phyloP scores from a whole-genome alignment of 495 filamentous ascomycete genomes.

The Barbatosphaeria neglecta region DNA sequence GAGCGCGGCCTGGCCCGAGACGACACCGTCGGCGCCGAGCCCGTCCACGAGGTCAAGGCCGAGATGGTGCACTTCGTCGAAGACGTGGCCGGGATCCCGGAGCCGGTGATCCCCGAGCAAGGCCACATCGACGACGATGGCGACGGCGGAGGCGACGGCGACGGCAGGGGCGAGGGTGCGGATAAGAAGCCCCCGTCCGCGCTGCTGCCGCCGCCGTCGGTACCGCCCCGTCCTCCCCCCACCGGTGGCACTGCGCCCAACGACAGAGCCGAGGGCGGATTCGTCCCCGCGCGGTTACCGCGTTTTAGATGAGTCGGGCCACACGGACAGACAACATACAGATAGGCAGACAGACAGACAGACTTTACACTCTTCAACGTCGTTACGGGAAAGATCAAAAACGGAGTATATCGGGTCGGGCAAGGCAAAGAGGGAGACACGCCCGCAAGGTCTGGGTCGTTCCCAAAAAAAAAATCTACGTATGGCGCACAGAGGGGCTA shows the following conservation, averaged over 20 bases:
- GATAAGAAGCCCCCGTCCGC: background rate
- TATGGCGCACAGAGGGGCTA: too few species aligned
- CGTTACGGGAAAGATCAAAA: too few species aligned
- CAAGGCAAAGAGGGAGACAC: too few species aligned
- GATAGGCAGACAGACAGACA: too few species aligned
- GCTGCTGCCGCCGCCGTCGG: too few species aligned
- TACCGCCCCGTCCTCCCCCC: too few species aligned
- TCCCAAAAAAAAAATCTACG: too few species aligned
- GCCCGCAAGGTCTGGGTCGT: too few species aligned
- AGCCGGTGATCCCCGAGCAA: slow-evolving; percentile 11
- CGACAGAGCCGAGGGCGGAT: background rate
- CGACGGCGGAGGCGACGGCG: background rate
- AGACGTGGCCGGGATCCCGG: slow-evolving; percentile 8
- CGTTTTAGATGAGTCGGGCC: slow-evolving; percentile 13
- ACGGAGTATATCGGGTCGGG: too few species aligned
- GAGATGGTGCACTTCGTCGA: slow-evolving; percentile 12
- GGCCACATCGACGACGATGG: slow-evolving; percentile 10
- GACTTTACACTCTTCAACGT: too few species aligned
- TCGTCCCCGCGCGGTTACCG: slow-evolving; percentile 22
- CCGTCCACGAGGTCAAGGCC: slow-evolving; percentile 17
- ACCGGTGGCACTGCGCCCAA: too few species aligned
- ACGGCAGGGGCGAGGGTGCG: background rate
- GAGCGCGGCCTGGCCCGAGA: slow-evolving; percentile 49
- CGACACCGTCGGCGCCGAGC: slow-evolving; percentile 14
- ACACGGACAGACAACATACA: background rate